Base-by-base conservation (phyloP, 805 yeast species). In the Scheffersomyces spartinae region DNA sequence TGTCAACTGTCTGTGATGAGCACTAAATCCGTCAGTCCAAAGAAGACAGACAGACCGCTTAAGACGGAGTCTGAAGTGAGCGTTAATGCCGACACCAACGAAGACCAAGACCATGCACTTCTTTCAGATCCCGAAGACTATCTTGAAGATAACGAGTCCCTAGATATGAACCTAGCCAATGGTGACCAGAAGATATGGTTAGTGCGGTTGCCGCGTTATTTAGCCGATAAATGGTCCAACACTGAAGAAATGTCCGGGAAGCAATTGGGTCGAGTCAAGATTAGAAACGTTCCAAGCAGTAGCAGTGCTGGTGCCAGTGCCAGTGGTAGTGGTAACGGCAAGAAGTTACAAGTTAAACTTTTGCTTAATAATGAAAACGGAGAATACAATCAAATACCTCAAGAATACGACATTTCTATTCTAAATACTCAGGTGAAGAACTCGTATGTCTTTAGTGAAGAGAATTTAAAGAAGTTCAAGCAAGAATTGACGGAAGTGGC, bases 361-460 rank as follows among this genome's bases (percentile, higher is more conserved):
- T n/a, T 80, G 32, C 64, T 71, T 13, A 51, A 80, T 30, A 66
- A 73, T 37, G 63, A 68, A 12, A 45, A 54, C n/a, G 42, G 57
- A 20, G 57, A 52, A n/a, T 59, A 59, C 21, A 27, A 18, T 6
- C 44, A 42, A 13, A 67, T 91, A 19, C 97, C 97, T 7, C 82
- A 73, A 40, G 81, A 80, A 38, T 91, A 86, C 47, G 91, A 84
- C 41, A 57, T 91, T 9, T 68, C 74, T 29, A 60, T 91, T 44
- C 69, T 81, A 13, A 84, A 84, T 49, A 74, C 78, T 23, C 72
- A 71, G 29, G 95, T 88, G 4, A 73, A 74, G 29, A 91, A 88
- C 45, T 83, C 91, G 33, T 91, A 66, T 45, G 79, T 86, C 9
- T 84, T 91, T 50, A 74, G 84, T 17, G 98, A 88, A 55, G 76